A percentile compares a stretch with the other conserved stretches of the same genome.
phyloP scores from a whole-genome alignment of 768 basidiomycete genomes.

The Termitomyces eurrhizus region DNA sequence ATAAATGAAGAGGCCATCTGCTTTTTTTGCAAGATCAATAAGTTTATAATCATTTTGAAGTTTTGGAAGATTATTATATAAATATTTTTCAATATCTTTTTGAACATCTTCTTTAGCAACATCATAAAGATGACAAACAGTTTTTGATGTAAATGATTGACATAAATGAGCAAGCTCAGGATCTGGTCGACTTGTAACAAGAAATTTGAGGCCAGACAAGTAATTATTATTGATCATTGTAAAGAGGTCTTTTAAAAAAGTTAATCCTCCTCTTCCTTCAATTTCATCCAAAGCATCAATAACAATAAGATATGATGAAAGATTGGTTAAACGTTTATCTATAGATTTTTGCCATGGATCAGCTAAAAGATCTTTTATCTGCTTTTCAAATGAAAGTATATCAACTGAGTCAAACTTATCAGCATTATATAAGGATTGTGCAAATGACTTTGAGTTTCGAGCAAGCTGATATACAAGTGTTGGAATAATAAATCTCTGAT shows the following conservation, averaged over 20 bases:
- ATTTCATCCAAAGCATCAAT: no score
- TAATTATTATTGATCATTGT: no score
- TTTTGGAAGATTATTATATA: not conserved
- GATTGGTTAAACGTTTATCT: no score
- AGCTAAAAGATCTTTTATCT: not conserved
- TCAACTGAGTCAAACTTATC: no score
- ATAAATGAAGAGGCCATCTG: not conserved
- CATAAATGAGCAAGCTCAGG: not conserved
- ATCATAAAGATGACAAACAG: slow-evolving; percentile 14
- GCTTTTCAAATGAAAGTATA: no score
- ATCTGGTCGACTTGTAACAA: slow-evolving; percentile 2
- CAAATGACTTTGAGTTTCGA: not conserved
- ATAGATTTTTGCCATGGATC: not conserved
- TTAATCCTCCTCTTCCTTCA: no score
- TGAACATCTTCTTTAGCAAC: not conserved
- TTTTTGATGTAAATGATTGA: slow-evolving; percentile 7
- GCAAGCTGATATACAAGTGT: not conserved
- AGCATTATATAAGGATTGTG: no score
- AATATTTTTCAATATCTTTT: no score
- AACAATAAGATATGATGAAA: no score
- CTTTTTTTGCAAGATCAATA: not conserved
- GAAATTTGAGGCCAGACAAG: not conserved
- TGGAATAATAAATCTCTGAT: not conserved
- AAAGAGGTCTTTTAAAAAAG: no score
- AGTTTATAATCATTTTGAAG: not conserved